Conservation (phyloP, 192 early-diverging fungal genomes). For the Mortierella claussenii region DNA sequence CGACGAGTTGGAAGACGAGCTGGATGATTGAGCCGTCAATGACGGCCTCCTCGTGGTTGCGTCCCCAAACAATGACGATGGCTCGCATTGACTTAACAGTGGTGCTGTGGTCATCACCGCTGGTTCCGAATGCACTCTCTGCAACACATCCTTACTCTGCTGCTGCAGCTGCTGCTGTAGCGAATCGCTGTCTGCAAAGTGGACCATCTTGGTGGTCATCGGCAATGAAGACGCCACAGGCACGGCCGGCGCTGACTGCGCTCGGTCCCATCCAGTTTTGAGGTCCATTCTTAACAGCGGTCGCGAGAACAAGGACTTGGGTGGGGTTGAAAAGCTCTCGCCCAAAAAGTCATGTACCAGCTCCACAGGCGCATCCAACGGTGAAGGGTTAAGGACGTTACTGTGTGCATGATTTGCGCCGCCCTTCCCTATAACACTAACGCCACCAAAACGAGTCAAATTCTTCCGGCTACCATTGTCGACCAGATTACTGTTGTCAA, state of each 20-base stretch:
- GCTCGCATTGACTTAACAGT: background rate
- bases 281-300: background rate
- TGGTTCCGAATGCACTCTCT: conserved; percentile 17
- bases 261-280: background rate
- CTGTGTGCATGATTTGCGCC: background rate
- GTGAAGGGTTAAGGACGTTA: background rate
- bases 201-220: conserved; percentile 4
- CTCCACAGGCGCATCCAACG: conserved; percentile 10
- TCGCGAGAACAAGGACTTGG: background rate
- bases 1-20: background rate
- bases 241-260: background rate
- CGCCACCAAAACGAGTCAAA: background rate
- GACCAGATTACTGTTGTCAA: conserved; percentile 4
- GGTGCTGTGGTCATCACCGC: background rate
- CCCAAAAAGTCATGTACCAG: conserved; percentile 27
- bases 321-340: background rate
- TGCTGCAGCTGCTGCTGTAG: background rate
- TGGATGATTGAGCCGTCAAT: background rate
- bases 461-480: conserved; percentile 1
- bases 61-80: conserved; percentile 2
- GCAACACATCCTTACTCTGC: background rate
- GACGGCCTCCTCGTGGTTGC: background rate
- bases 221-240: background rate
- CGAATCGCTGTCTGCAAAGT: conserved; percentile 13
- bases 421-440: background rate